Base-by-base conservation (phyloP, 192 early-diverging fungal genomes). In the Backusella mclennaniae region DNA sequence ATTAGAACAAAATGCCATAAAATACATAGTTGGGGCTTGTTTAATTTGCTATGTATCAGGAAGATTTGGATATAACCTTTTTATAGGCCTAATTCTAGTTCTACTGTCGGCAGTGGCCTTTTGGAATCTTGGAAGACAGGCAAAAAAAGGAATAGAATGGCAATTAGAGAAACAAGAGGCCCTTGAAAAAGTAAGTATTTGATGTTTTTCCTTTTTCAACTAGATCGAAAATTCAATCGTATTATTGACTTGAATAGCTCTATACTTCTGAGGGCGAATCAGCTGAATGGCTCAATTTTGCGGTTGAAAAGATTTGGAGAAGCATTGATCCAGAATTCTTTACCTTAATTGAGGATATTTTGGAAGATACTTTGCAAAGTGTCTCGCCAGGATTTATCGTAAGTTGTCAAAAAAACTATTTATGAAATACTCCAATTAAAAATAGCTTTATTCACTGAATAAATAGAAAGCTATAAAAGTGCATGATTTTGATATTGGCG, bases 271-370 rank as follows among this genome's bases (percentile, higher is more conserved):
- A 80, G 33, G 79, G 79, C 0, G 79, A 80, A 72, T 59, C 79
- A 6, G 69, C 73, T 14, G 79, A 80, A 80, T 80, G 79, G 79
- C 59, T 80, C 15, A 80, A 80, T 14, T 75, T 74, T 72, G 72
- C 71, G 15, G 26, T 76, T 8, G 79, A 80, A 53, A 80, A 80
- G 42, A 38, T 80, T 6, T 80, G 79, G 79, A 46, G 79, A 29
- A 73, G 69, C 7, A 80, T 80, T 29, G 79, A 80, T 49, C 79
- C 79, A 15, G 49, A 80, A 67, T 67, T 76, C 0, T 80, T 80
- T 63, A 74, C 67, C 1, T 42, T 73, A 38, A 66, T 80, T 21
- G 79, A 80, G 56, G 79, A 72, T 66, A 38, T 80, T 3, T 73
- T 80, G 59, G 69, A 80, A 53, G 79, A 80, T 19, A 76, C 79